Percentiles rank a stretch among this genome's conserved stretches.
Conservation (phyloP, 2,329 filamentous ascomycete species). For the Pseudogymnoascus sp. region DNA sequence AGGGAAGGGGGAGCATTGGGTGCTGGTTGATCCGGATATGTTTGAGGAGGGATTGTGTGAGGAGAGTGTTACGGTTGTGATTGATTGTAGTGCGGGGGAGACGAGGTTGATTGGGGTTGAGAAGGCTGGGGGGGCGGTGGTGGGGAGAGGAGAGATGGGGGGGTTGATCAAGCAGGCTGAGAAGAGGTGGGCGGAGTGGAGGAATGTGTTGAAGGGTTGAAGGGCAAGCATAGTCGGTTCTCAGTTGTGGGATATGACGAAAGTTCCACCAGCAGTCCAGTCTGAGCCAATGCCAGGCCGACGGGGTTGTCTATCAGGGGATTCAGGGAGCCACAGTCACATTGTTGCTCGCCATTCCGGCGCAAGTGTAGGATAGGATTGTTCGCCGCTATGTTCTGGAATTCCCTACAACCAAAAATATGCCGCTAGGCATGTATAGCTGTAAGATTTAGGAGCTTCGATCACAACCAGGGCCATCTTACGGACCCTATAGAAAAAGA, state of each 20-base stretch:
- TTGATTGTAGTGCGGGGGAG: constrained; percentile 47
- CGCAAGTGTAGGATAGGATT: neutral
- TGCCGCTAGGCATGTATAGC: neutral
- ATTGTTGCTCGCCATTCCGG: neutral
- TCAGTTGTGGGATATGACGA: neutral
- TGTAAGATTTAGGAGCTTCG: neutral
- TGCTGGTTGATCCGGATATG: constrained; percentile 79
- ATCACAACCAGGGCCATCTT: neutral
- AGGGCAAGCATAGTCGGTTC: neutral
- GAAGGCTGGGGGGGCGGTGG: constrained; percentile 69
- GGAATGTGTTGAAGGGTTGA: constrained; percentile 8
- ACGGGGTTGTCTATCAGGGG: neutral
- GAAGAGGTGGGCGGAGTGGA: constrained; percentile 53
- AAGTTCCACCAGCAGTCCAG: neutral
- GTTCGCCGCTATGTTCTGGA: neutral
- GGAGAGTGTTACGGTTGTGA: constrained; percentile 73
- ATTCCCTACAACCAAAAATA: neutral
- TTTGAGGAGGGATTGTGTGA: constrained; percentile 80
- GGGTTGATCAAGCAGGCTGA: constrained; percentile 51
- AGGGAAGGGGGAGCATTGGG: constrained; percentile 54
- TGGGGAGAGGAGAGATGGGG: constrained; percentile 56
- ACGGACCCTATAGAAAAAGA: neutral
- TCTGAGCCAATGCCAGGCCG: neutral
- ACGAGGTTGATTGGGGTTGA: constrained; percentile 62
- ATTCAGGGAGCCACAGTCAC: neutral